Base-by-base conservation (phyloP, 495 filamentous ascomycete species). In the Penicillium malachiteum region DNA sequence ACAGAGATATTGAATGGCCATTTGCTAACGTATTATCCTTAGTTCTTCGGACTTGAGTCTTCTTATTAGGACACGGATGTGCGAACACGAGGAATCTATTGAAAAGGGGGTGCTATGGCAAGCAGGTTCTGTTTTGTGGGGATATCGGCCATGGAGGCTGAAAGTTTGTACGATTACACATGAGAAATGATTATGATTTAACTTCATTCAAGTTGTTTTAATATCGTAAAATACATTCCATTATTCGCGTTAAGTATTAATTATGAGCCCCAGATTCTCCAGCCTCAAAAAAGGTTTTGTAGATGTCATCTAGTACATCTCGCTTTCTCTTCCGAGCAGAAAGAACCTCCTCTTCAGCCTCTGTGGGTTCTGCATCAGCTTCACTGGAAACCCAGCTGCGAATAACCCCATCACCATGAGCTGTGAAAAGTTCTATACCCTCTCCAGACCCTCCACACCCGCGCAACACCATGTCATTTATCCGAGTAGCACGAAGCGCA, bases 381-480 rank as follows among this genome's bases (percentile, higher is more conserved):
- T 77, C 81, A 48, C 71, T 74, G 11, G 84, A 86, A 8, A 76
- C 80, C 68, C 87, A 82, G 8, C 68, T 59, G 16, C 74, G 70
- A 41, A 82, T 78, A 0, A 75, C 74, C 4, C 79, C 79, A 55
- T 82, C 77, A 0, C 78, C 78, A 52, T 81, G 78, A 3, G 78
- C 79, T 8, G 79, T 81, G 61, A 81, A 81, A 31, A 81, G 53
- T 35, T 80, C 78, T 9, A 81, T 34, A 0, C 76, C 74, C 55
- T 76, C 70, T 1, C 76, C 78, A 2, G 71, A 71, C 0, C 65
- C 75, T 13, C 74, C 76, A 38, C 75, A 78, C 1, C 83, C 82
- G 60, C 86, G 81, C 89, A 86, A 96, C 5, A 78, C 85, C 11
- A 95, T 70, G 34, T 80, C 84, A 21, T 87, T 88, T 31, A 89